phyloP scores from a whole-genome alignment of 192 early-diverging fungal species.

The Coemansia sp. region DNA sequence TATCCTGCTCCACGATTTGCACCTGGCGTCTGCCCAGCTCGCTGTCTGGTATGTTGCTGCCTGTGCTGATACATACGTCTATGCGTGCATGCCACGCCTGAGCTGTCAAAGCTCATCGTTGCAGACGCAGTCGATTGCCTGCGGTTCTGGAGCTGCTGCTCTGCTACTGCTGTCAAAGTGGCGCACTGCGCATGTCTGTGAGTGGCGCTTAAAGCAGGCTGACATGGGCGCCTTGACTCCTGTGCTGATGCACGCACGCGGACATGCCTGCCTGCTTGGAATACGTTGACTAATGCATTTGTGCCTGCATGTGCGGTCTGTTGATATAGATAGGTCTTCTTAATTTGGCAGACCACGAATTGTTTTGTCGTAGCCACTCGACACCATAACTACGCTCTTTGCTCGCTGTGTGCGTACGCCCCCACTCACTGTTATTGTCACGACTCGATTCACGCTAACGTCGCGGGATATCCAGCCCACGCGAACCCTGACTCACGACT shows the following conservation, averaged over 20 bases:
- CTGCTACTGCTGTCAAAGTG: not conserved
- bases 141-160: not conserved
- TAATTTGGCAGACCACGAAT: not conserved
- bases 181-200: conserved; percentile 5
- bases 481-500: not conserved
- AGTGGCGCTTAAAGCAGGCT: not conserved
- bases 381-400: conserved; percentile 4
- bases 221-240: conserved; percentile 3
- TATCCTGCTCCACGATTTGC: not conserved
- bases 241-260: not conserved
- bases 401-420: conserved; percentile 15
- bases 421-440: not conserved
- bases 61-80: not conserved
- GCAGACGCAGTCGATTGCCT: not conserved
- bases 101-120: not conserved
- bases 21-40: not conserved
- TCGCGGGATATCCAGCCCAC: not conserved
- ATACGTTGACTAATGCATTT: conserved; percentile 6
- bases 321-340: conserved; percentile 10
- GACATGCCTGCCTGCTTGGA: not conserved
- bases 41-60: conserved; percentile 2
- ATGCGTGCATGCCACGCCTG: not conserved
- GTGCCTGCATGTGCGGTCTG: conserved; percentile 10
- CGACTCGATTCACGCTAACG: not conserved
- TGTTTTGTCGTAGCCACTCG: conserved; percentile 7